A percentile compares a stretch with the other conserved stretches of the same genome.
Conservation (phyloP, 2,329 filamentous ascomycete species). For the Pestalotiopsis sp. region DNA sequence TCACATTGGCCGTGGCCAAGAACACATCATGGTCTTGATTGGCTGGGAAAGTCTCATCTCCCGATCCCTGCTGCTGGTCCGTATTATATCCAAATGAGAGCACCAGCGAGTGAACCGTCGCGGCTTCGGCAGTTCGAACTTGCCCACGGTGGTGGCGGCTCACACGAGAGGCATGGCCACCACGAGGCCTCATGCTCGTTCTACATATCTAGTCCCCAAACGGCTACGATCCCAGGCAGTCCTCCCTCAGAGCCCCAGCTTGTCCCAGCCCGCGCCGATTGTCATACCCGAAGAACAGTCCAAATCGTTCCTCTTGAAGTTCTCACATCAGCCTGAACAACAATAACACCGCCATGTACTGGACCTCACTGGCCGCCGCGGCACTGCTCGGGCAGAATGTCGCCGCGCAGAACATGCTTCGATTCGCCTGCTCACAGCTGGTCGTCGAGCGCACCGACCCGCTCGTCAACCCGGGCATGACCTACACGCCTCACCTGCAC, state of each 20-base stretch:
- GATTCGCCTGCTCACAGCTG: constrained; percentile 51
- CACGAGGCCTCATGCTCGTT: background rate
- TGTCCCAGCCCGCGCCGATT: background rate
- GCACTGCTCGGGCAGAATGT: constrained; percentile 34
- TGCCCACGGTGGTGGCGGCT: background rate
- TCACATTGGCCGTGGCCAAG: background rate
- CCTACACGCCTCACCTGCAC: constrained; percentile 49
- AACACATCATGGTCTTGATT: background rate
- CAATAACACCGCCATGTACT: constrained; percentile 32
- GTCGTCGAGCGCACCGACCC: constrained; percentile 50
- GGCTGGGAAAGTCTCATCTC: background rate
- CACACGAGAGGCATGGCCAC: background rate
- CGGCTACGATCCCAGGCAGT: background rate
- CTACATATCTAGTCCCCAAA: constrained; percentile 3
- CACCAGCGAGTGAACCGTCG: background rate
- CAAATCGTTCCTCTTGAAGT: background rate
- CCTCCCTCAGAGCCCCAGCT: background rate
- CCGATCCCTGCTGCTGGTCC: background rate
- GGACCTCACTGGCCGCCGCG: constrained; percentile 33
- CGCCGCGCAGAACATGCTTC: constrained; percentile 43
- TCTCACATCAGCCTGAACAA: background rate
- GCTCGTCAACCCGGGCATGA: constrained; percentile 47
- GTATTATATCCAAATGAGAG: constrained; percentile 9
- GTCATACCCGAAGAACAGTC: background rate
- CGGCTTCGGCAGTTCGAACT: constrained; percentile 3